Conservation (phyloP, 345 rosid genomes). For the Bruguiera sexangula region DNA sequence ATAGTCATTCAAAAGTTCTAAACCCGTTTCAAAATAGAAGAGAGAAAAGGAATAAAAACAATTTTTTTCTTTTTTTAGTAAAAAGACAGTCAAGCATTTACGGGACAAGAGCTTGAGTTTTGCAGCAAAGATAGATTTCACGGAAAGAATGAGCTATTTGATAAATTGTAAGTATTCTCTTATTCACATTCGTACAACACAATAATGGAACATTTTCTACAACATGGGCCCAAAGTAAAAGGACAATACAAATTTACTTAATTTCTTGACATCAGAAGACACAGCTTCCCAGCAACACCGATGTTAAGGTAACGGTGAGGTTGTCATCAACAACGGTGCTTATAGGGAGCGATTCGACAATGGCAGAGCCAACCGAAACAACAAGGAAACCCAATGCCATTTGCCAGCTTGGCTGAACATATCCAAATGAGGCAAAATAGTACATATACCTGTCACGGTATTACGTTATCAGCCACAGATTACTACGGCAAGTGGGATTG, state of each 20-base stretch:
- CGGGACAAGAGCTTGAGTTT: no score
- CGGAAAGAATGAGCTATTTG: no score
- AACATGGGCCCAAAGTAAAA: not conserved
- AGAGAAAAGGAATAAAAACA: not conserved
- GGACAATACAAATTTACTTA: not conserved
- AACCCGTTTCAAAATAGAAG: not conserved
- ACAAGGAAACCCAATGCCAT: slow-evolving; percentile 57
- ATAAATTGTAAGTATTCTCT: no score
- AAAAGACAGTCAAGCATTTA: not conserved
- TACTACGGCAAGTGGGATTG: not conserved
- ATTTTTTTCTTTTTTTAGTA: not conserved
- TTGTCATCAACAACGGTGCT: slow-evolving; percentile 84
- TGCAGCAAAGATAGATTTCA: no score
- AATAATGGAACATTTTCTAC: no score
- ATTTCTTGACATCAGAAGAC: slow-evolving; percentile 26
- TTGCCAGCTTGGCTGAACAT: slow-evolving; percentile 42
- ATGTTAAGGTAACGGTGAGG: slow-evolving; percentile 71
- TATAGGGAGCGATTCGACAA: slow-evolving; percentile 84
- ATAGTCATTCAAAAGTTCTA: not conserved
- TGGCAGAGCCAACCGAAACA: slow-evolving; percentile 63
- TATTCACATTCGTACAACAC: no score
- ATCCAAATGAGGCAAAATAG: slow-evolving; percentile 71
- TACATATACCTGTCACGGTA: slow-evolving; percentile 51
- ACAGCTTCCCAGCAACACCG: slow-evolving; percentile 55
- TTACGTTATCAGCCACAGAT: slow-evolving; percentile 12